phyloP scores from a whole-genome alignment of 768 basidiomycete species.

The Rhodotorula babjevae region DNA sequence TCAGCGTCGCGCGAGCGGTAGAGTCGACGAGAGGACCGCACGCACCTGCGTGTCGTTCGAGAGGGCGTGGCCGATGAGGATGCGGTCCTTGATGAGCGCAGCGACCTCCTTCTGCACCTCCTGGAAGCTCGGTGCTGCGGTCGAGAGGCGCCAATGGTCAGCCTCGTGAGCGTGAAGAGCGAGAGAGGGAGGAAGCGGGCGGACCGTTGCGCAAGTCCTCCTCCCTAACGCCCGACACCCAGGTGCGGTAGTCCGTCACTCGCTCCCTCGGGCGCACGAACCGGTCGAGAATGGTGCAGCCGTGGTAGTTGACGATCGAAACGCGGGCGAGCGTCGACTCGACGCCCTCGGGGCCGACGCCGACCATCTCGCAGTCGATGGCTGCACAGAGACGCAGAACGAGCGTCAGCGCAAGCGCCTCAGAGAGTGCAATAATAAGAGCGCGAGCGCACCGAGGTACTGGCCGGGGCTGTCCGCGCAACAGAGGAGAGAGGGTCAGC shows the following conservation, averaged over 20 bases:
- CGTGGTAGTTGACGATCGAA: slow-evolving; percentile 82
- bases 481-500: slow-evolving; percentile 26
- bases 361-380: slow-evolving; percentile 97
- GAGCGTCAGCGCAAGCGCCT: background rate
- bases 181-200: slow-evolving; percentile 13
- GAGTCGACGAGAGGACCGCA: slow-evolving; percentile 47
- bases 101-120: slow-evolving; percentile 75
- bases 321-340: slow-evolving; percentile 85
- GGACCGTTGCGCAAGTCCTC: slow-evolving; percentile 67
- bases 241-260: slow-evolving; percentile 88
- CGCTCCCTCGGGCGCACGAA: slow-evolving; percentile 80
- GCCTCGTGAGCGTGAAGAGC: background rate
- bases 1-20: background rate
- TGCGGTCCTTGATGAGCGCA: slow-evolving; percentile 66
- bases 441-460: slow-evolving; percentile 20
- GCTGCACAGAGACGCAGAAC: slow-evolving; percentile 51
- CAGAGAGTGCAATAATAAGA: too few relatives aligned
- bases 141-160: background rate
- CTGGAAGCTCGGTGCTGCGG: slow-evolving; percentile 68
- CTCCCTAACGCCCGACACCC: slow-evolving; percentile 76
- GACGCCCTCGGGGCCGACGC: slow-evolving; percentile 72
- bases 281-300: slow-evolving; percentile 70
- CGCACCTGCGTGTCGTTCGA: slow-evolving; percentile 80
- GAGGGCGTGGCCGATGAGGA: slow-evolving; percentile 86
- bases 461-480: slow-evolving; percentile 21